A percentile compares a stretch with the other conserved stretches of the same genome.
These are phyloP conservation scores for Aureobasidium sp. DNA, from an alignment of 2,329 filamentous ascomycete species.

Conservation along the genomic window DNA sequence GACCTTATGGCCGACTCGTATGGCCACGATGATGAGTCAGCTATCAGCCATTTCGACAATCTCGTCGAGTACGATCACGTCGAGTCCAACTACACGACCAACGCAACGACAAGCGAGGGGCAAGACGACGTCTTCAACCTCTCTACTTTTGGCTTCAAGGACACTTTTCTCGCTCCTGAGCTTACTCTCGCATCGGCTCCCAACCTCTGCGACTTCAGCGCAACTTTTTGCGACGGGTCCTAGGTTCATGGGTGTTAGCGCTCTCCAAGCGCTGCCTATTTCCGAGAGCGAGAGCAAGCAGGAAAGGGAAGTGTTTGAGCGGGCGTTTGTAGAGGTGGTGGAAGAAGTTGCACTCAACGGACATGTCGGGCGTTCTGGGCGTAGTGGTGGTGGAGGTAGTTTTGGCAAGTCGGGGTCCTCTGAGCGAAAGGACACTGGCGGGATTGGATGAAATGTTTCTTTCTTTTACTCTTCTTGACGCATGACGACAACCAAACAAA, in stretches of 20 bases:
- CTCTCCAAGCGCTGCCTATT: slow-evolving; percentile 19
- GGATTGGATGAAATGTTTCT: slow-evolving; percentile 11
- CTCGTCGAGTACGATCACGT: slow-evolving; percentile 7
- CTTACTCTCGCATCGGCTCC: slow-evolving; percentile 18
- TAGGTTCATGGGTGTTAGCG: slow-evolving; percentile 18
- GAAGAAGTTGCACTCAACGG: not conserved
- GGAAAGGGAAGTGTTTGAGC: slow-evolving; percentile 14
- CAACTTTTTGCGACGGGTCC: slow-evolving; percentile 21
- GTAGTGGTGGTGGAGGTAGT: slow-evolving; percentile 6
- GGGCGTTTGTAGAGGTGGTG: not conserved
- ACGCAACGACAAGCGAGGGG: slow-evolving; percentile 9
- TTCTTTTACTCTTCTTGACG: slow-evolving; percentile 1
- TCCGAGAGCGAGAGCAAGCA: slow-evolving; percentile 12
- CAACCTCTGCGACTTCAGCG: slow-evolving; percentile 20
- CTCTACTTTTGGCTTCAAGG: slow-evolving; percentile 12
- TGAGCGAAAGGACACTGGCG: slow-evolving; percentile 15
- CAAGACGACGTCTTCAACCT: slow-evolving; percentile 11
- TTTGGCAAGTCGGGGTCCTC: slow-evolving; percentile 10
- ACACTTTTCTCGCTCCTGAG: slow-evolving; percentile 16
- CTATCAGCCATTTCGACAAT: slow-evolving; percentile 18
- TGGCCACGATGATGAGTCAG: slow-evolving; percentile 20
- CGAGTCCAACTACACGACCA: slow-evolving; percentile 13
- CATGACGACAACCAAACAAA: slow-evolving; percentile 16
- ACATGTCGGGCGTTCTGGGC: slow-evolving; percentile 16
- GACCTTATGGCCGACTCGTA: slow-evolving; percentile 31